Evolutionary conservation across 139 green algal genomes (phyloP).

Genomic region (Yamagishiella unicocca): DNA sequence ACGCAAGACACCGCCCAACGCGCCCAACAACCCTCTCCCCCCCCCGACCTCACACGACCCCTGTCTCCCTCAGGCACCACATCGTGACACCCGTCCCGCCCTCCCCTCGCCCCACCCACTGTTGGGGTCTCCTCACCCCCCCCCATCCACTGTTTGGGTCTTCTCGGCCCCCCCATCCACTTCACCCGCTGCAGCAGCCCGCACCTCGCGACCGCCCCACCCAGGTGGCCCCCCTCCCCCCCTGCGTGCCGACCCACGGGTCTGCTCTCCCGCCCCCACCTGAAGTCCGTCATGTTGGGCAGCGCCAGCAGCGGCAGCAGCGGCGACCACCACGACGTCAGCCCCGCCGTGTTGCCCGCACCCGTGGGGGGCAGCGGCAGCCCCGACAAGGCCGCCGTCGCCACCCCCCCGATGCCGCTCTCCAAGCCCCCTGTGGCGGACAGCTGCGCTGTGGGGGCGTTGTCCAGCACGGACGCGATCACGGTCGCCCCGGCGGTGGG

Average conservation of each 20-base stretch:
- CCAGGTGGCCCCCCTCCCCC: no score
- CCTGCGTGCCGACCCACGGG: no score
- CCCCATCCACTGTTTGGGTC: no score
- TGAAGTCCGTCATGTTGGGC: slow-evolving; percentile 43
- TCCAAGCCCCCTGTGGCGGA: background rate
- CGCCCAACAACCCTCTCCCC: no score
- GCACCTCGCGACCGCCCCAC: no score
- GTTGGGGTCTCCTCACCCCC: no score
- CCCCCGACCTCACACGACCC: no score
- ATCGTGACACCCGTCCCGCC: no score
- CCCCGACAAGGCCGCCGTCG: background rate
- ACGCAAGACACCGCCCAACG: no score
- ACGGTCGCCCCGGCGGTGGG: slow-evolving; percentile 1
- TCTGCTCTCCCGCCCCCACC: background rate
- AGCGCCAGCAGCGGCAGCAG: slow-evolving; percentile 46
- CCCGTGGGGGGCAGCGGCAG: slow-evolving; percentile 11
- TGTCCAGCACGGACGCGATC: slow-evolving; percentile 42
- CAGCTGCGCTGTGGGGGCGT: slow-evolving; percentile 8
- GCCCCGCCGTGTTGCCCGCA: background rate
- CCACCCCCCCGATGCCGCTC: background rate
- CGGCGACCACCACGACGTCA: slow-evolving; percentile 43
- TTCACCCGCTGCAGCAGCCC: no score
- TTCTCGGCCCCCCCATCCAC: no score
- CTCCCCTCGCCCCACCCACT: background rate
- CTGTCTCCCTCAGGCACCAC: no score